phyloP scores from a whole-genome alignment of 345 rosid species.

The Populus tremula region DNA sequence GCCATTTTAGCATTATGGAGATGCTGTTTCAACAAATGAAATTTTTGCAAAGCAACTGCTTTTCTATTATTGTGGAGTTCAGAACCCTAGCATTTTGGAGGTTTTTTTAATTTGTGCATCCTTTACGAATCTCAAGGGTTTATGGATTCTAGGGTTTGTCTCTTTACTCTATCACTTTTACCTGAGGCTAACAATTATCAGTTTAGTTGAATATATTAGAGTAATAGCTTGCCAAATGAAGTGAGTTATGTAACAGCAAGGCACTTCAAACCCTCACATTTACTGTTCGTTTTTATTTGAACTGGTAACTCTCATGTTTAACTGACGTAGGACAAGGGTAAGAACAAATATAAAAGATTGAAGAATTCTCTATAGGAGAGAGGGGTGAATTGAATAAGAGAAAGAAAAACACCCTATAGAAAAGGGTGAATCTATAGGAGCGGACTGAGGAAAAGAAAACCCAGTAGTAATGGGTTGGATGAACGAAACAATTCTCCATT shows the following conservation, averaged over 20 bases:
- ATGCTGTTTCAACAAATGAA: too few relatives aligned
- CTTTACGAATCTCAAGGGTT: not conserved
- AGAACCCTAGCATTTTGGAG: not conserved
- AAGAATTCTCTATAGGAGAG: not conserved
- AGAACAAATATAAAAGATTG: not conserved
- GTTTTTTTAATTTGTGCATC: not conserved
- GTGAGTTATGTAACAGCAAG: not conserved
- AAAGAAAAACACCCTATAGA: not conserved
- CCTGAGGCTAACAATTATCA: not conserved
- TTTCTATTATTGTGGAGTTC: too few relatives aligned
- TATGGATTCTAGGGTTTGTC: not conserved
- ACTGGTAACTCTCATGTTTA: not conserved
- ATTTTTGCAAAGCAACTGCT: too few relatives aligned
- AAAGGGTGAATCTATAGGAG: not conserved
- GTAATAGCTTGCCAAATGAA: not conserved
- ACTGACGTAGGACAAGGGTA: not conserved
- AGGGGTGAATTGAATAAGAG: not conserved
- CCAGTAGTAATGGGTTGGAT: not conserved
- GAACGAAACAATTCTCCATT: not conserved
- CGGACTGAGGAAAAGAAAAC: not conserved
- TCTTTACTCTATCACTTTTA: not conserved
- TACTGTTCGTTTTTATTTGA: not conserved
- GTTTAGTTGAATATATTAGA: not conserved
- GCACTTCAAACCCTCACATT: not conserved
- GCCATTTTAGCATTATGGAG: not conserved